A percentile compares a stretch with the other conserved stretches of the same genome.
phyloP scores from a whole-genome alignment of 1,139 yeast species.

The Geotrichum histeridarum region DNA sequence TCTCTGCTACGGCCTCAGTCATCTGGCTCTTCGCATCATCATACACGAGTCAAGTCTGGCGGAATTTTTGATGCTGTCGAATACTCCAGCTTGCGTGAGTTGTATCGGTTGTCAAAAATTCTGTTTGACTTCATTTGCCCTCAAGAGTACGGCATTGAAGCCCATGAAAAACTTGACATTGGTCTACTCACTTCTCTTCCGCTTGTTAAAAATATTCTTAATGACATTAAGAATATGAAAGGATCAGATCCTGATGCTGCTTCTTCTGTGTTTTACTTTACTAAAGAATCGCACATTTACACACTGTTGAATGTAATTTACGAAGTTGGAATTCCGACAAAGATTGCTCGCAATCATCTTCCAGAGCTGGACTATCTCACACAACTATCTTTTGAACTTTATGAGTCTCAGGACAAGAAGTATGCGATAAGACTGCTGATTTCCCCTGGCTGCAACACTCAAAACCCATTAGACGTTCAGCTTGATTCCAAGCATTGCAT shows the following conservation, averaged over 20 bases:
- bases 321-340: conserved; percentile 88
- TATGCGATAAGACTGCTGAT: conserved; percentile 82
- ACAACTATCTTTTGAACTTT: conserved; percentile 90
- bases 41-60: conserved; percentile 28
- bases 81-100: conserved; percentile 74
- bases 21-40: not conserved
- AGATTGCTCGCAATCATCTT: conserved; percentile 86
- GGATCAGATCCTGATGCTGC: conserved; percentile 46
- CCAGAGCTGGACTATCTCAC: conserved; percentile 94
- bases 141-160: conserved; percentile 95
- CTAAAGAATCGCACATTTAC: conserved; percentile 94
- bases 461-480: conserved; percentile 93
- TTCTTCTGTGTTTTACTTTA: conserved; percentile 73
- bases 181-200: conserved; percentile 92
- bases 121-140: conserved; percentile 95
- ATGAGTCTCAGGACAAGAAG: conserved; percentile 67
- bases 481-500: conserved; percentile 93
- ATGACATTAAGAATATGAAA: conserved; percentile 75
- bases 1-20: not conserved
- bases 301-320: conserved; percentile 83
- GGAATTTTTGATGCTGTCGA: conserved; percentile 67
- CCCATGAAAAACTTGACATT: conserved; percentile 89
- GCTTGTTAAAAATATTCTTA: conserved; percentile 76
- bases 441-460: conserved; percentile 97
- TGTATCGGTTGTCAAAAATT: conserved; percentile 84